Evolutionary conservation across 2,329 filamentous ascomycete species (phyloP).

Genomic region (Zymoseptoria ardabiliae): DNA sequence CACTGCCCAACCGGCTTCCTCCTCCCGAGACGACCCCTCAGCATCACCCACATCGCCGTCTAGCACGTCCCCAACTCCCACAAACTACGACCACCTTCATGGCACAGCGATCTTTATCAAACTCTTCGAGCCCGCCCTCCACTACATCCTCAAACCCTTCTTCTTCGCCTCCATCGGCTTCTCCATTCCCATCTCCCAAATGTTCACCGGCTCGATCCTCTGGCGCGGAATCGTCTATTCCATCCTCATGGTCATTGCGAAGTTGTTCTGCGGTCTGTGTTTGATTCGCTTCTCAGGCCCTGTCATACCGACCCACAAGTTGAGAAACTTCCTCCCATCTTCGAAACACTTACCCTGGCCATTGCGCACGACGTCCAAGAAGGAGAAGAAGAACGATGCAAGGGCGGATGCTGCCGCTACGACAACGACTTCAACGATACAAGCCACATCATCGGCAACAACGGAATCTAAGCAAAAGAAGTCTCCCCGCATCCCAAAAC

Average conservation of each 20-base stretch:
- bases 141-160: conserved; percentile 57
- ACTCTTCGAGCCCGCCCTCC: conserved; percentile 41
- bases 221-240: conserved; percentile 71
- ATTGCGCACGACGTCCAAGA: background rate
- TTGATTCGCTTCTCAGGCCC: conserved; percentile 32
- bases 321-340: background rate
- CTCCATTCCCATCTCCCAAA: conserved; percentile 63
- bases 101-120: conserved; percentile 35
- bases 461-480: background rate
- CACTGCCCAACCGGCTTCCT: background rate
- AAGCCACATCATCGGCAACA: background rate
- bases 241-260: conserved; percentile 56
- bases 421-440: background rate
- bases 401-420: background rate
- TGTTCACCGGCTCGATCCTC: conserved; percentile 57
- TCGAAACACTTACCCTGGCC: background rate
- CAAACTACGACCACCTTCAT: conserved; percentile 6
- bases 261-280: conserved; percentile 36
- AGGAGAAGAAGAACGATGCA: background rate
- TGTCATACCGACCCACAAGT: background rate
- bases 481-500: conserved; percentile 33
- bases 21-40: background rate
- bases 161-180: conserved; percentile 75
- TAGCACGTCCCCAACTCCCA: too few species aligned
- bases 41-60: background rate